phyloP scores from a whole-genome alignment of 106 monocot species.

The Iris macrosiphon region DNA sequence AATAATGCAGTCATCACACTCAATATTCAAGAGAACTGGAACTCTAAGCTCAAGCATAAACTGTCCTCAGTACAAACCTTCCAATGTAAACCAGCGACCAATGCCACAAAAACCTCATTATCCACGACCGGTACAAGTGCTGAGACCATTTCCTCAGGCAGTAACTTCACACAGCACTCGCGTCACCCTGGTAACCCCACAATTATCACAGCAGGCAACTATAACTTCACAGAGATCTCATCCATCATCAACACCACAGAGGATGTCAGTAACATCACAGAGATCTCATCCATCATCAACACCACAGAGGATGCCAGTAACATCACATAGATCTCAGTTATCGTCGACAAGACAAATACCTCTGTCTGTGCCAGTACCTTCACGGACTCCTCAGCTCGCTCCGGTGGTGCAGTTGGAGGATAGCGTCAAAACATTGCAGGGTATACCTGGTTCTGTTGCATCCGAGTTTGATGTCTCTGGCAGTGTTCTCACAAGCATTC shows the following conservation, averaged over 20 bases:
- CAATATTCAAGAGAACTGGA: constrained; percentile 18
- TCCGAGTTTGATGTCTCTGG: constrained; percentile 37
- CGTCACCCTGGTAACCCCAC: not conserved
- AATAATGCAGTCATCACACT: not conserved
- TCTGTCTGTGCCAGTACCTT: too few relatives aligned
- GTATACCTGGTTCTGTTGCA: constrained; percentile 47
- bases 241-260: too few relatives aligned
- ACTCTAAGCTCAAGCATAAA: not conserved
- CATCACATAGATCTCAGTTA: too few relatives aligned
- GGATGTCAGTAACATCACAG: too few relatives aligned
- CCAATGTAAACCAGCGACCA: not conserved
- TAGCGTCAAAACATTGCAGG: constrained; percentile 19
- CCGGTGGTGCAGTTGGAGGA: too few relatives aligned
- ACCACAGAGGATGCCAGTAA: too few relatives aligned
- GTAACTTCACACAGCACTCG: not conserved
- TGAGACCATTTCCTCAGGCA: not conserved
- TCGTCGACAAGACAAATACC: too few relatives aligned
- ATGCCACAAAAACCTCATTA: not conserved
- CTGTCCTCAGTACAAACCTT: not conserved
- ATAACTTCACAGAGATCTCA: not conserved
- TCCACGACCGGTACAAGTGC: not conserved
- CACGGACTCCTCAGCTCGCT: too few relatives aligned
- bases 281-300: too few relatives aligned
- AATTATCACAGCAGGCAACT: constrained; percentile 4
- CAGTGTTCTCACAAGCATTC: not conserved